These are phyloP conservation scores for Neurospora sp. DNA, from an alignment of 495 filamentous ascomycete genomes.

Conservation along the genomic window DNA sequence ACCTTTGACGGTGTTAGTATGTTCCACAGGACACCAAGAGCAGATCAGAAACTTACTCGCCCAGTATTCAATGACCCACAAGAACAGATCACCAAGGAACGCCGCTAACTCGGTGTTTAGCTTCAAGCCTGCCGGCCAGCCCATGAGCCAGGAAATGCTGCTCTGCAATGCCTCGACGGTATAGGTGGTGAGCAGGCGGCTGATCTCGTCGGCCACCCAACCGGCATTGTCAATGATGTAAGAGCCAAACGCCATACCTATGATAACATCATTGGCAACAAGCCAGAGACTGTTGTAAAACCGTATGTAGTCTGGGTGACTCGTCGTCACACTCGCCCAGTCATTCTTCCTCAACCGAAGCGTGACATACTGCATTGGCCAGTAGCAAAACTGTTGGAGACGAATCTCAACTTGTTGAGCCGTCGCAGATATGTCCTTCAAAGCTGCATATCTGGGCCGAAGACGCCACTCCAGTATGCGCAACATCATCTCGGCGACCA, in stretches of 20 bases:
- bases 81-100: slow-evolving; percentile 87
- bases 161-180: slow-evolving; percentile 81
- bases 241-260: slow-evolving; percentile 89
- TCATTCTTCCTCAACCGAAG: slow-evolving; percentile 78
- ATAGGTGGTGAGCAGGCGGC: slow-evolving; percentile 65
- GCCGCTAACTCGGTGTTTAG: slow-evolving; percentile 88
- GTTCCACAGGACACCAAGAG: background rate
- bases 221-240: slow-evolving; percentile 94
- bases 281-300: slow-evolving; percentile 99
- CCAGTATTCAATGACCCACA: slow-evolving; percentile 99
- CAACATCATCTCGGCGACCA: slow-evolving; percentile 71
- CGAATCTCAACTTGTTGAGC: slow-evolving; percentile 99
- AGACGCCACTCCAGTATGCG: slow-evolving; percentile 80
- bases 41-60: slow-evolving; percentile 47
- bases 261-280: slow-evolving; percentile 97
- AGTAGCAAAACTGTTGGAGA: slow-evolving; percentile 97
- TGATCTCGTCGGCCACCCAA: slow-evolving; percentile 76
- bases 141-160: slow-evolving; percentile 93
- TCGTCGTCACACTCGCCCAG: slow-evolving; percentile 92
- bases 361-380: slow-evolving; percentile 93
- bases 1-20: slow-evolving; percentile 27
- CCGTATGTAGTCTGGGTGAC: slow-evolving; percentile 95
- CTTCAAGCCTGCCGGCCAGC: slow-evolving; percentile 95
- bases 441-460: slow-evolving; percentile 65
- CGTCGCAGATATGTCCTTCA: slow-evolving; percentile 93